Conservation (phyloP, 148 eudicot genomes). For the Limonium bicolor region DNA sequence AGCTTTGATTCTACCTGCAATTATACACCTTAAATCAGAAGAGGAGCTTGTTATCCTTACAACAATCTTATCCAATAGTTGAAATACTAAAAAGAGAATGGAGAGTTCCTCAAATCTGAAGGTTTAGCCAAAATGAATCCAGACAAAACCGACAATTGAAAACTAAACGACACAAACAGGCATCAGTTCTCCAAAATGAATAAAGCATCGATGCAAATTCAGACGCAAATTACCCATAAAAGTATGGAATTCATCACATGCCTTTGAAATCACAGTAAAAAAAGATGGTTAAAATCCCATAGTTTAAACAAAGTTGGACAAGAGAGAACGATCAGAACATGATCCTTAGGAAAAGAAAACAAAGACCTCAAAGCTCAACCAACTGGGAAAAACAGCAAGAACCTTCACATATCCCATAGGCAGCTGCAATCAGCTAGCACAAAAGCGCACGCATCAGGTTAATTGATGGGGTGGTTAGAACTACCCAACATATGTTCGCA, state of each 20-base stretch:
- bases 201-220: conserved; percentile 45
- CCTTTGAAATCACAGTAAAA: conserved; percentile 4
- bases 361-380: too few species aligned
- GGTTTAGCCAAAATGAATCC: too few species aligned
- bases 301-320: background rate
- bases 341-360: too few species aligned
- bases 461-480: too few species aligned
- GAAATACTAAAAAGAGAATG: too few species aligned
- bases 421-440: too few species aligned
- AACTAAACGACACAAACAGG: conserved; percentile 5
- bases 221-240: conserved; percentile 94
- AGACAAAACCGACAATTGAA: too few species aligned
- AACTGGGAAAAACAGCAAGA: too few species aligned
- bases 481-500: too few species aligned
- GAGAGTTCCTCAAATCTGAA: too few species aligned
- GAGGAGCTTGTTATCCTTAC: conserved; percentile 34
- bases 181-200: conserved; percentile 97
- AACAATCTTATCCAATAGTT: conserved; percentile 8
- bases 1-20: conserved; percentile 34
- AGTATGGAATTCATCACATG: conserved; percentile 43
- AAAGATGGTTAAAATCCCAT: background rate
- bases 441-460: too few species aligned
- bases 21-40: conserved; percentile 21
- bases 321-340: conserved; percentile 54
- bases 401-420: too few species aligned